Percentiles rank a stretch among this genome's conserved stretches.
phyloP scores from a whole-genome alignment of 139 green algal species.

The Edaphochlamys debaryana region DNA sequence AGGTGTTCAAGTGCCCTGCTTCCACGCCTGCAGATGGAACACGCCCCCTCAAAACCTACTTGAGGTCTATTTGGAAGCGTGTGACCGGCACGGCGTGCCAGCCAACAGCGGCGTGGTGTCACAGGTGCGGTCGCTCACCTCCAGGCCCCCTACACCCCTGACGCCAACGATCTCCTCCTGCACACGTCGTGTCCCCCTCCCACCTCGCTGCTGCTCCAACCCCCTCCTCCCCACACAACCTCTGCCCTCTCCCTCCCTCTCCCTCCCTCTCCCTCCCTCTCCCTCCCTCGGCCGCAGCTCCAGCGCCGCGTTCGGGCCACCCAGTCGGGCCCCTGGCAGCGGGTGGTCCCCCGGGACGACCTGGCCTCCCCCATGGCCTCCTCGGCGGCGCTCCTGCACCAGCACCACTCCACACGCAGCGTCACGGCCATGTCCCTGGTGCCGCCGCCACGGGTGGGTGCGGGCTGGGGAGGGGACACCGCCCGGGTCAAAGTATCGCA shows the following conservation, averaged over 20 bases:
- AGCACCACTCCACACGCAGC: not conserved
- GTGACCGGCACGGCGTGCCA: conserved; percentile 13
- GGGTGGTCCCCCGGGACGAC: not conserved
- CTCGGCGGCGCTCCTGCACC: not conserved
- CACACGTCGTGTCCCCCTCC: not conserved
- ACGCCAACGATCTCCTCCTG: not conserved
- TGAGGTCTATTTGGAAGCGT: conserved; percentile 7
- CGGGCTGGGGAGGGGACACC: too few species aligned
- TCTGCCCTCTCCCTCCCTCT: not conserved
- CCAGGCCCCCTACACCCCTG: not conserved
- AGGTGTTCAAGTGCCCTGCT: too few species aligned
- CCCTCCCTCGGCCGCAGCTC: conserved; percentile 1
- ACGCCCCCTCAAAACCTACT: conserved; percentile 21
- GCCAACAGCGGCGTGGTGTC: conserved; percentile 12
- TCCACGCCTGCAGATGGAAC: conserved; percentile 20
- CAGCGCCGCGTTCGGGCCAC: conserved; percentile 17
- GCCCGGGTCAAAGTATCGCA: too few species aligned
- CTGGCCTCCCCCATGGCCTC: not conserved
- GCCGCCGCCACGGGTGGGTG: too few species aligned
- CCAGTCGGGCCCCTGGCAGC: conserved; percentile 33
- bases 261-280: not conserved
- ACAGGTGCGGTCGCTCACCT: not conserved
- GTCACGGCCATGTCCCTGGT: too few species aligned
- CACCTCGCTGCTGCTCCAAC: not conserved
- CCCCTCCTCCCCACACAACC: not conserved